Percentiles rank a stretch among this genome's conserved stretches.
These are phyloP conservation scores for Dimocarpus longan DNA, from an alignment of 345 rosid species.

Conservation along the genomic window DNA sequence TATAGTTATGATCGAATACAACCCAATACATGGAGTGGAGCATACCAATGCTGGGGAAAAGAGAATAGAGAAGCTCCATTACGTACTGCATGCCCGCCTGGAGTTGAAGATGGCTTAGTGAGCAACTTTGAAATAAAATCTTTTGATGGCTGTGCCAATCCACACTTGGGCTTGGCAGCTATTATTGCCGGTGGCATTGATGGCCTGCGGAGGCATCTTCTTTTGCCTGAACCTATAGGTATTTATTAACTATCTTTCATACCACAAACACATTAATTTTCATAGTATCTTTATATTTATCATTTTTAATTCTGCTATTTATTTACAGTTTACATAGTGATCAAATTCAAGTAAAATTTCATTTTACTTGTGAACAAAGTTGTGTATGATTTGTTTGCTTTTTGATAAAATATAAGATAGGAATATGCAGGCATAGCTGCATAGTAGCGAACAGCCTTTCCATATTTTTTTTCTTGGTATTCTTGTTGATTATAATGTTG, in stretches of 20 bases:
- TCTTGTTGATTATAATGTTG: neutral
- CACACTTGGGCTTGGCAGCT: slow-evolving; percentile 75
- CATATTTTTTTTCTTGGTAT: neutral
- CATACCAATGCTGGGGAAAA: slow-evolving; percentile 98
- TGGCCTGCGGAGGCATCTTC: slow-evolving; percentile 74
- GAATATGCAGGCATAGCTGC: neutral
- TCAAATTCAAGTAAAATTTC: neutral
- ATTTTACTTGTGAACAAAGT: neutral
- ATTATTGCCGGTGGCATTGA: slow-evolving; percentile 88
- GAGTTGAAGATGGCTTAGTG: slow-evolving; percentile 62
- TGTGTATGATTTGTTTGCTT: neutral
- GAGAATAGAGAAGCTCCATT: slow-evolving; percentile 91
- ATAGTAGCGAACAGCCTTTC: neutral
- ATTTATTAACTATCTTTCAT: slow-evolving; percentile 15
- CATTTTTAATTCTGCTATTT: neutral
- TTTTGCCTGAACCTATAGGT: slow-evolving; percentile 83
- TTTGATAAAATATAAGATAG: neutral
- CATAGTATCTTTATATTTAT: neutral
- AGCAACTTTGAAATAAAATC: slow-evolving; percentile 95
- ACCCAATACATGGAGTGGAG: slow-evolving; percentile 96
- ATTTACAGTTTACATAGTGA: neutral
- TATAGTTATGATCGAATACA: slow-evolving; percentile 90
- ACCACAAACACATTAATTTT: neutral
- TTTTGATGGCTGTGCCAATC: slow-evolving; percentile 92
- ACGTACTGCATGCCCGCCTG: slow-evolving; percentile 94